Conservation (phyloP, 768 basidiomycete genomes). For the Lentinula boryana region DNA sequence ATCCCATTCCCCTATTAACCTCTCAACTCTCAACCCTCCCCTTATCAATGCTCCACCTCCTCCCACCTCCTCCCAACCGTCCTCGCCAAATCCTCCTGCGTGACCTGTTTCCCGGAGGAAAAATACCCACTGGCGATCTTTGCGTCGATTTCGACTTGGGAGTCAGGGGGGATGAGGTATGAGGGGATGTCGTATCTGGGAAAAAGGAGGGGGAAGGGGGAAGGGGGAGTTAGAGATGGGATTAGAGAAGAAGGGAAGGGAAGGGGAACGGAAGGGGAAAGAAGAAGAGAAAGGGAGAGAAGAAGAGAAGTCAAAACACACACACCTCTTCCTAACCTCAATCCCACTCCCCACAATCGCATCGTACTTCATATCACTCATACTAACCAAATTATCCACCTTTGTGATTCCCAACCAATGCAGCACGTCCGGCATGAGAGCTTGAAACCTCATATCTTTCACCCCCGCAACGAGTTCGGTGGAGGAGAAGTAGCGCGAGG, state of each 20-base stretch:
- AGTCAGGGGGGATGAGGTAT: slow-evolving; percentile 77
- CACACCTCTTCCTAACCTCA: slow-evolving; percentile 73
- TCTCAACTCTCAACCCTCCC: no score
- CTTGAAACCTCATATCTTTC: slow-evolving; percentile 92
- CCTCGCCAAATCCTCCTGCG: slow-evolving; percentile 74
- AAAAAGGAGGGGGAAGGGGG: no score
- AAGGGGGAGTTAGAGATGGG: no score
- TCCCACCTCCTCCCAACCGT: slow-evolving; percentile 90
- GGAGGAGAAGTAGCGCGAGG: slow-evolving; percentile 89
- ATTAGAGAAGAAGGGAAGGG: no score
- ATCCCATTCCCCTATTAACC: no score
- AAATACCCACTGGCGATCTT: slow-evolving; percentile 96
- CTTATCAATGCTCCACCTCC: slow-evolving; percentile 80
- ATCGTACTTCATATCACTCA: slow-evolving; percentile 94
- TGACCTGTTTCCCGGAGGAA: slow-evolving; percentile 70
- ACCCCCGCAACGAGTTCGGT: slow-evolving; percentile 94
- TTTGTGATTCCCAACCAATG: slow-evolving; percentile 93
- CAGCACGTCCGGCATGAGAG: slow-evolving; percentile 92
- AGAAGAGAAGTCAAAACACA: slow-evolving; percentile 20
- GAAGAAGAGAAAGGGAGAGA: slow-evolving; percentile 12
- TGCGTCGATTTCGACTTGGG: slow-evolving; percentile 91
- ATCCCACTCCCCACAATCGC: slow-evolving; percentile 90
- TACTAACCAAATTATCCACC: slow-evolving; percentile 85
- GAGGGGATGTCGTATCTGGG: neutral
- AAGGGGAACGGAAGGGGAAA: no score